A percentile compares a stretch with the other conserved stretches of the same genome.
phyloP scores from a whole-genome alignment of 2,329 filamentous ascomycete genomes.

The Sporothrix pallida region DNA sequence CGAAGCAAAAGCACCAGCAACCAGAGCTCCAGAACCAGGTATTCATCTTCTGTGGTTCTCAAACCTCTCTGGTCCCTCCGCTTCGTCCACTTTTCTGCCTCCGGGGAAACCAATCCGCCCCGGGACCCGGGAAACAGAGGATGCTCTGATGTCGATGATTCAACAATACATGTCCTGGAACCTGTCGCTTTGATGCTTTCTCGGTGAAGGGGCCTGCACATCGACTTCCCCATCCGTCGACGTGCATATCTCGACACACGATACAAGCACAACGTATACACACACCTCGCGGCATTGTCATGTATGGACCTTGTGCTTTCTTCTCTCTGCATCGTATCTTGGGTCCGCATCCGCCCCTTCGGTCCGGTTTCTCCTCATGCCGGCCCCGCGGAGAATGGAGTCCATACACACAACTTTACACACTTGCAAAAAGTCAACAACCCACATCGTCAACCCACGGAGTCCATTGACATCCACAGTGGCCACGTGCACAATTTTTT shows the following conservation, averaged over 20 bases:
- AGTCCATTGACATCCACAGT: not conserved
- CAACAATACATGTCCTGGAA: slow-evolving; percentile 26
- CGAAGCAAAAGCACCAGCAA: not conserved
- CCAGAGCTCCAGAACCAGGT: slow-evolving; percentile 4
- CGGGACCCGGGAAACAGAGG: not conserved
- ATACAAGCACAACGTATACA: not conserved
- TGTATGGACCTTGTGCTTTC: not conserved
- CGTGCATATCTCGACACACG: not conserved
- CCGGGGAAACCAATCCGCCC: slow-evolving; percentile 20
- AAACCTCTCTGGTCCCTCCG: not conserved
- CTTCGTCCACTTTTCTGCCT: not conserved
- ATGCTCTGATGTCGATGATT: slow-evolving; percentile 27
- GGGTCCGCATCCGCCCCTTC: not conserved
- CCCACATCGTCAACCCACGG: not conserved
- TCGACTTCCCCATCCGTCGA: not conserved
- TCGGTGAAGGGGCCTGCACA: not conserved
- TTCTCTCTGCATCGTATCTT: not conserved
- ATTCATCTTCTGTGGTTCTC: not conserved
- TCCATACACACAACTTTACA: not conserved
- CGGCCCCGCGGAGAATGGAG: slow-evolving; percentile 21
- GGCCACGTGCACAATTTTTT: not conserved
- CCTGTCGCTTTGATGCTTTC: slow-evolving; percentile 19
- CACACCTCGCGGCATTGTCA: not conserved
- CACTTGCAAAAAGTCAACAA: not conserved
- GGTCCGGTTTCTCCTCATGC: slow-evolving; percentile 12